A percentile compares a stretch with the other conserved stretches of the same genome.
phyloP scores from a whole-genome alignment of 768 basidiomycete genomes.

The Phlegmacium glaucopus region DNA sequence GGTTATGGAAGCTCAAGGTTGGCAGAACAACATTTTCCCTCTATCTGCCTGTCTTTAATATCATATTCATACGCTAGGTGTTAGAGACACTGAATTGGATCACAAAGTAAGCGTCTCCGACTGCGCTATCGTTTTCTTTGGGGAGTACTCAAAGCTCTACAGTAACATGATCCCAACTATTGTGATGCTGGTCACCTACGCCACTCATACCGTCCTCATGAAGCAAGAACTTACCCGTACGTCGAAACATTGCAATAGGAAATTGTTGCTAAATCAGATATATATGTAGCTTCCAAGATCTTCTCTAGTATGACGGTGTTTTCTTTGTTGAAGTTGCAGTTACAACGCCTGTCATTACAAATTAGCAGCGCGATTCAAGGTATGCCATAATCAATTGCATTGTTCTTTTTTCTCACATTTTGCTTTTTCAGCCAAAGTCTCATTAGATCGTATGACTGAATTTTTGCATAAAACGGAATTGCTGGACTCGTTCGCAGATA shows the following conservation, averaged over 20 bases:
- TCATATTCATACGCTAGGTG: constrained; percentile 27
- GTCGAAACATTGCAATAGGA: constrained; percentile 15
- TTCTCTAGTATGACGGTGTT: constrained; percentile 62
- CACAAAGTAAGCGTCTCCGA: constrained; percentile 5
- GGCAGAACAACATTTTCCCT: constrained; percentile 32
- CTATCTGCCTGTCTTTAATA: constrained; percentile 39
- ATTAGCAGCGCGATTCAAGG: constrained; percentile 17
- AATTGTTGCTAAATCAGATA: not conserved
- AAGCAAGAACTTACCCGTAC: constrained; percentile 28
- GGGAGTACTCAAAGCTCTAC: not conserved
- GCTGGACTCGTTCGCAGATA: constrained; percentile 26
- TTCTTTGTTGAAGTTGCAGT: constrained; percentile 50
- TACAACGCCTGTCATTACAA: constrained; percentile 32
- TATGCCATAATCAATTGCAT: not conserved
- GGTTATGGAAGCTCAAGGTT: constrained; percentile 51
- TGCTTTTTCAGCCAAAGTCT: constrained; percentile 60
- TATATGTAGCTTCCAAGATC: constrained; percentile 44
- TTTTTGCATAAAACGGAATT: constrained; percentile 42
- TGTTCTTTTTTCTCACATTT: not conserved
- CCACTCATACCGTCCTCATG: constrained; percentile 34
- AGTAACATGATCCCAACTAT: constrained; percentile 11
- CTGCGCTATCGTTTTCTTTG: not conserved
- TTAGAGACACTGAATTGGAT: not conserved
- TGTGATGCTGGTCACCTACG: constrained; percentile 25
- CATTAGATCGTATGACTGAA: constrained; percentile 50